Base-by-base conservation (phyloP, 768 basidiomycete species). In the Cyathus striatus region DNA sequence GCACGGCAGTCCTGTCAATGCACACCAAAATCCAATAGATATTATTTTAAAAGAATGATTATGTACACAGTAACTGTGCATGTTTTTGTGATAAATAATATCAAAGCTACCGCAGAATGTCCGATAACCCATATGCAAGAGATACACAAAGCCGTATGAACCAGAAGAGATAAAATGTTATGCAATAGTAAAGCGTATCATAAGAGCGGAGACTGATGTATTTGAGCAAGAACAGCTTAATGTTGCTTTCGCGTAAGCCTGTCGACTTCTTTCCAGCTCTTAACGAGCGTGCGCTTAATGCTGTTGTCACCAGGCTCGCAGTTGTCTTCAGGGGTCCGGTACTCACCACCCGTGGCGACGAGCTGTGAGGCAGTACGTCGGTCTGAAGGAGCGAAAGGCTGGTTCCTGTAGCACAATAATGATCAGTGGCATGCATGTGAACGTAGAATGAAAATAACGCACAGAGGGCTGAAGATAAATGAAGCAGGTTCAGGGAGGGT, bases 371-470 rank as follows among this genome's bases (percentile, higher is more conserved):
- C 84, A 16, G 58, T 73, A 33, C 80, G 75, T 10, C 69, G 65
- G 52, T 86, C 81, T 6, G 69, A 66, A 4, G 86, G 86, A 5
- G 79, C 75, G 64, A 87, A 83, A 0, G 86, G 85, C 60, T 83
- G 78, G 60, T 87, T 88, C 59, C 66, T 67, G 32, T 36, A 6
- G 18, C n/a, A n/a, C n/a, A n/a, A n/a, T n/a, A n/a, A n/a, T n/a
- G n/a, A n/a, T 20, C 9, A 42, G 20, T 32, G 30, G 7, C 14
- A 34, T 16, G 23, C 47, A 37, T 43, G 14, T 26, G 20, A 5
- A 26, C 9, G 4, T 40, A 23, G 16, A 16, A 26, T 6, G 24
- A 35, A 16, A 24, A 17, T 12, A 4, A 43, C 56, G 42, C 48
- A 66, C 66, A 71, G 65, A 24, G 66, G 42, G 38, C 61, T 75